Conservation (phyloP, 768 basidiomycete genomes). For the Mycena pura region DNA sequence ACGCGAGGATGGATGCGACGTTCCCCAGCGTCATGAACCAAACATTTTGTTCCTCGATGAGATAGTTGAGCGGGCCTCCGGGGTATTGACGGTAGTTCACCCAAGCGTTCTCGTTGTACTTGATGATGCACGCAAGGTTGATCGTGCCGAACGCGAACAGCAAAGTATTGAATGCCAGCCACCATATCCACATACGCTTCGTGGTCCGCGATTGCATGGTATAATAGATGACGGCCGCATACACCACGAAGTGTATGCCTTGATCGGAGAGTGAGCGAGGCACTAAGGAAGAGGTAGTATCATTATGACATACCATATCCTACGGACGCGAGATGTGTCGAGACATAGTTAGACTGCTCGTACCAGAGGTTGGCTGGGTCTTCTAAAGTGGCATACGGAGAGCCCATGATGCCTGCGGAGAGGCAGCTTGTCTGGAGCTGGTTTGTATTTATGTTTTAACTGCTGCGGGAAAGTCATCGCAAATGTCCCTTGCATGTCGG, state of each 20-base stretch:
- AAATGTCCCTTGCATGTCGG: not conserved
- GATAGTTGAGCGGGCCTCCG: conserved; percentile 37
- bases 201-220: not conserved
- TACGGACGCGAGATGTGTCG: conserved; percentile 15
- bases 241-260: conserved; percentile 14
- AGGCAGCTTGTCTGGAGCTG: no score
- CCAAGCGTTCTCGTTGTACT: conserved; percentile 23
- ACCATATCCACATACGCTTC: conserved; percentile 7
- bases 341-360: conserved; percentile 12
- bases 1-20: conserved; percentile 35
- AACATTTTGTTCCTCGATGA: conserved; percentile 29
- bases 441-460: not conserved
- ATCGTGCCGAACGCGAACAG: conserved; percentile 21
- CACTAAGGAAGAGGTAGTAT: not conserved
- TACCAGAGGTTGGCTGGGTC: conserved; percentile 15
- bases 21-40: conserved; percentile 33
- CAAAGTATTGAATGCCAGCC: conserved; percentile 15
- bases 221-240: conserved; percentile 11
- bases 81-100: conserved; percentile 24
- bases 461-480: no score
- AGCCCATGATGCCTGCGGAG: conserved; percentile 19
- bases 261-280: not conserved
- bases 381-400: conserved; percentile 15
- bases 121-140: conserved; percentile 23
- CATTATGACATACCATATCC: conserved; percentile 2